Evolutionary conservation across 768 basidiomycete genomes (phyloP).

Genomic region (Sarcomyxa edulis): DNA sequence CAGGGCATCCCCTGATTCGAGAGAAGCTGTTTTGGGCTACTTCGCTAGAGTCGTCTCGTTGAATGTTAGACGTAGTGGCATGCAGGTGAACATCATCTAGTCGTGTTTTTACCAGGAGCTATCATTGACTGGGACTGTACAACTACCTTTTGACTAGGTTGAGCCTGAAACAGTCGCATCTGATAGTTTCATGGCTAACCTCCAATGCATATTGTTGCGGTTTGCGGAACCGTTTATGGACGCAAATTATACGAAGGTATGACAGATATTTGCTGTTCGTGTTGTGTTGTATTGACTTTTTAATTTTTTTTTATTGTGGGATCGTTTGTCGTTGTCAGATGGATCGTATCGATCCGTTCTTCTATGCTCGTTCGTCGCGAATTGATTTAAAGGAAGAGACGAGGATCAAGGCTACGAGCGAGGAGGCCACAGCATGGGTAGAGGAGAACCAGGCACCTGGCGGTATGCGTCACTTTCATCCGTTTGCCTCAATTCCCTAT

Average conservation of each 20-base stretch:
- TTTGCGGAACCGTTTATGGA: constrained; percentile 97
- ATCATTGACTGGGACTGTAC: no score
- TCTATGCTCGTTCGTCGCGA: constrained; percentile 66
- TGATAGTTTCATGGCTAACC: constrained; percentile 90
- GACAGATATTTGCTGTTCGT: no score
- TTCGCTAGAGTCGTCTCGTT: constrained; percentile 70
- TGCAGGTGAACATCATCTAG: constrained; percentile 53
- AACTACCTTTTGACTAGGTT: no score
- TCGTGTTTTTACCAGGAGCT: constrained; percentile 1
- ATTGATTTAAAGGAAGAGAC: constrained; percentile 87
- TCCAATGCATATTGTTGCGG: constrained; percentile 75
- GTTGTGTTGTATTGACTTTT: neutral
- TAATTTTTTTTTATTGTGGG: no score
- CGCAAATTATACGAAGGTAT: constrained; percentile 79
- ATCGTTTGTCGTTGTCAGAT: constrained; percentile 57
- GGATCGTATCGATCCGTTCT: constrained; percentile 84
- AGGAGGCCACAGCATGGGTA: constrained; percentile 77
- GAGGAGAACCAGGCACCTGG: constrained; percentile 38
- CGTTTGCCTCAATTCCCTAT: neutral
- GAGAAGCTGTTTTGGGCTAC: constrained; percentile 80
- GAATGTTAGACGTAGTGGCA: constrained; percentile 86
- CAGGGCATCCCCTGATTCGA: constrained; percentile 68
- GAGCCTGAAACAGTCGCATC: constrained; percentile 81
- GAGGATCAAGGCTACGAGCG: constrained; percentile 86
- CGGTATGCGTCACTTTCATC: constrained; percentile 26